Percentiles rank a stretch among this genome's conserved stretches.
Conservation (phyloP, 1,284 basidiomycete genomes). For the Mycosarcoma maydis region DNA sequence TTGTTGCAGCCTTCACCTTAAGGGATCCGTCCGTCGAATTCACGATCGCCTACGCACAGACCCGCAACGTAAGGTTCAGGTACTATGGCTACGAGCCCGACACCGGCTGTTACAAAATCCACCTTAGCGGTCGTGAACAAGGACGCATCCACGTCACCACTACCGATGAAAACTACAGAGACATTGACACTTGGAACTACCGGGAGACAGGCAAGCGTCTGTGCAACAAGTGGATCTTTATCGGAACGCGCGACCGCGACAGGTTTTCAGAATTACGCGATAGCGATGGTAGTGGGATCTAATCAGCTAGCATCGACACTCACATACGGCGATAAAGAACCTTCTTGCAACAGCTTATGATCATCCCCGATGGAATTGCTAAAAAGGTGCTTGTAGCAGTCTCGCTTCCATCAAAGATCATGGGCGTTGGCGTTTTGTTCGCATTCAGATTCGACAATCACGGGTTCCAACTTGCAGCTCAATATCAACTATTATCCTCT, state of each 20-base stretch:
- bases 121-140: background rate
- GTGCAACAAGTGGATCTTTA: slow-evolving; percentile 9
- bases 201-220: slow-evolving; percentile 6
- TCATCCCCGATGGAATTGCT: no score
- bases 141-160: slow-evolving; percentile 5
- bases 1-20: slow-evolving; percentile 5
- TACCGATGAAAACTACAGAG: background rate
- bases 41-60: background rate
- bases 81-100: slow-evolving; percentile 12
- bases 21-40: slow-evolving; percentile 4
- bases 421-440: no score
- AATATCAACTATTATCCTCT: no score
- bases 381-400: no score
- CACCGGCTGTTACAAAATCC: slow-evolving; percentile 22
- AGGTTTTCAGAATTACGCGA: background rate
- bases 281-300: background rate
- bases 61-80: background rate
- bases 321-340: no score
- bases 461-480: no score
- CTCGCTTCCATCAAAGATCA: no score
- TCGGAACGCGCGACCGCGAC: slow-evolving; percentile 1
- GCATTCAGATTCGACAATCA: no score
- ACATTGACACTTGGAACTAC: slow-evolving; percentile 9
- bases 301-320: no score
- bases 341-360: no score